Percentiles rank a stretch among this genome's conserved stretches.
Conservation (phyloP, 1,284 basidiomycete genomes). For the Ustilago crameri region DNA sequence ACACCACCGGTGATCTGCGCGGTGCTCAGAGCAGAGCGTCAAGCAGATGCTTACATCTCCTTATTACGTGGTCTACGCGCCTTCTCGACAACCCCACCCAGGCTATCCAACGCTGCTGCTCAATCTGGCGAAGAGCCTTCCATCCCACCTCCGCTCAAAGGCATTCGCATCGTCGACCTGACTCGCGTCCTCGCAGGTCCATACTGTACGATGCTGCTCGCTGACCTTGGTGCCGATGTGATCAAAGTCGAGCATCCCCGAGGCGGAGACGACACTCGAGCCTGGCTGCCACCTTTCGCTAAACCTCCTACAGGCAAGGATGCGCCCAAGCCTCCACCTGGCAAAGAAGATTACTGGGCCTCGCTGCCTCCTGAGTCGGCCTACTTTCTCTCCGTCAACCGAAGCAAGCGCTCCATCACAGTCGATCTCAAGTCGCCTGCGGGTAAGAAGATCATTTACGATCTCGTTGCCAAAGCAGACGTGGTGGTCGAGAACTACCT, state of each 20-base stretch:
- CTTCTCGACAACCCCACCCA: constrained; percentile 1
- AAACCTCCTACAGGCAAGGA: constrained; percentile 36
- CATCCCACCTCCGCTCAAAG: constrained; percentile 77
- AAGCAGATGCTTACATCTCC: not conserved
- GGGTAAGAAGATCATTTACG: constrained; percentile 81
- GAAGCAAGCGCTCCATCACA: constrained; percentile 86
- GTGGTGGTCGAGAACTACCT: constrained; percentile 74
- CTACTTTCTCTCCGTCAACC: constrained; percentile 88
- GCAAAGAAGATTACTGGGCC: constrained; percentile 72
- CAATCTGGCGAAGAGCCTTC: constrained; percentile 32
- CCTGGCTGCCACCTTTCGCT: constrained; percentile 64
- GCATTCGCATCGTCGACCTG: constrained; percentile 83
- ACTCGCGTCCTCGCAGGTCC: constrained; percentile 90
- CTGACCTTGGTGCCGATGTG: constrained; percentile 87
- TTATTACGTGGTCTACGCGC: no score
- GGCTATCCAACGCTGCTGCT: constrained; percentile 4
- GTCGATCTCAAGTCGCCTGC: constrained; percentile 84
- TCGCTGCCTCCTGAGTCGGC: constrained; percentile 85
- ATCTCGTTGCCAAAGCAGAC: constrained; percentile 80
- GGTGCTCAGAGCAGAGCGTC: no score
- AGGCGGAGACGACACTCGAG: constrained; percentile 89
- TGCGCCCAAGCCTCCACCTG: constrained; percentile 57
- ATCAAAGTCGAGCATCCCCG: constrained; percentile 73
- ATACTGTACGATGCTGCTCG: constrained; percentile 81
- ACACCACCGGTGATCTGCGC: not conserved